Percentiles rank a stretch among this genome's conserved stretches.
Evolutionary conservation across 139 green algal species (phyloP).

Genomic region (Coelastrella sp.): DNA sequence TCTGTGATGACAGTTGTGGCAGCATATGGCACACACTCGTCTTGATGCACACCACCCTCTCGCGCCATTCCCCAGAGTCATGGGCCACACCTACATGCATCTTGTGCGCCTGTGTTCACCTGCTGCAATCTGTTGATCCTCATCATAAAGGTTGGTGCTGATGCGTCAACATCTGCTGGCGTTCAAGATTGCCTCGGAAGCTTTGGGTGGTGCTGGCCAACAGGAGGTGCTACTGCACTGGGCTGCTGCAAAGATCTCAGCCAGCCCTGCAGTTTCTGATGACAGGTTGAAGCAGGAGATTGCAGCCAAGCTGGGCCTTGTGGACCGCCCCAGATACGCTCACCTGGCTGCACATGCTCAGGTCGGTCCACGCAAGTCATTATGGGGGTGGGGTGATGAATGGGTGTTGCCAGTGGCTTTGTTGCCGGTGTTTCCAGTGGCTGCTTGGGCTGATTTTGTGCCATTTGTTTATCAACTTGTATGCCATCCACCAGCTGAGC

Average conservation of each 20-base stretch:
- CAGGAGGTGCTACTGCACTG: slow-evolving; percentile 67
- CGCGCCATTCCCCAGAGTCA: too few relatives aligned
- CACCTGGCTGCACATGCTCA: slow-evolving; percentile 63
- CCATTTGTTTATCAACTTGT: too few relatives aligned
- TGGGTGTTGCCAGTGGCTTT: not conserved
- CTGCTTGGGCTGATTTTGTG: not conserved
- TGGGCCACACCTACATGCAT: too few relatives aligned
- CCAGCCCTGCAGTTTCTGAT: slow-evolving; percentile 61
- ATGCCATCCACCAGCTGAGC: too few relatives aligned
- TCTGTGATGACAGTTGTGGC: not conserved
- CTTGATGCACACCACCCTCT: too few relatives aligned
- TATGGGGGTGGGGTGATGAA: not conserved
- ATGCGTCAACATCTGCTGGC: slow-evolving; percentile 62
- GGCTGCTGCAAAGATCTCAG: slow-evolving; percentile 85
- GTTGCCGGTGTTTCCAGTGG: not conserved
- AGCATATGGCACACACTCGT: too few relatives aligned
- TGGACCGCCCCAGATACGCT: slow-evolving; percentile 66
- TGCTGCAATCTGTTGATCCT: not conserved
- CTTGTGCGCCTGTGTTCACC: too few relatives aligned
- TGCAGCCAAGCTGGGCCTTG: slow-evolving; percentile 71
- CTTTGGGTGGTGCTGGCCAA: slow-evolving; percentile 16
- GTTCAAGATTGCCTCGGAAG: slow-evolving; percentile 53
- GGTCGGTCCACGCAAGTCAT: not conserved
- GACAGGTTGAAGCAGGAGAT: slow-evolving; percentile 70
- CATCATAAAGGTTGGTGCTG: slow-evolving; percentile 54